A percentile compares a stretch with the other conserved stretches of the same genome.
phyloP scores from a whole-genome alignment of 73 alveolate species.

The Paramecium octaurelia region DNA sequence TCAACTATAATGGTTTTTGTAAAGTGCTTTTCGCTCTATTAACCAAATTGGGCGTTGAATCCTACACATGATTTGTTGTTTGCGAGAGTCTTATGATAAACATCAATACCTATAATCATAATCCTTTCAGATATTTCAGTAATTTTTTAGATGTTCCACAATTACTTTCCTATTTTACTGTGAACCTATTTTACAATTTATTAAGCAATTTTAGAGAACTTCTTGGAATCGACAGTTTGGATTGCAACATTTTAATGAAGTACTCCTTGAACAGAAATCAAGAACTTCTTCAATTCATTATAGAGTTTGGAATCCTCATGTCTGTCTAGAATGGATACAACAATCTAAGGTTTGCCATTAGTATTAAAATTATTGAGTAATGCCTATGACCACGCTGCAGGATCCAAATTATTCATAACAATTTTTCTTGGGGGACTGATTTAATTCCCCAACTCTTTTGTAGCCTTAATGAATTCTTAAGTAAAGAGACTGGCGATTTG shows the following conservation, averaged over 20 bases:
- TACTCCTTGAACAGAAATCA: background rate
- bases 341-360: background rate
- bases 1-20: constrained; percentile 39
- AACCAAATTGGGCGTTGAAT: constrained; percentile 61
- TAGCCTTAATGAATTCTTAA: background rate
- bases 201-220: background rate
- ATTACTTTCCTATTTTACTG: background rate
- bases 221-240: background rate
- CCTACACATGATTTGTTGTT: constrained; percentile 47
- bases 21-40: constrained; percentile 51
- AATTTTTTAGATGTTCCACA: background rate
- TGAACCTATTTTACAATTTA: background rate
- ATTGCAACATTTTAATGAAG: background rate
- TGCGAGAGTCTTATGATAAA: constrained; percentile 43
- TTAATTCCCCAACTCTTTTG: background rate
- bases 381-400: background rate
- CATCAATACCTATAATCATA: constrained; percentile 67
- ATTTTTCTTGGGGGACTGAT: background rate
- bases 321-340: background rate
- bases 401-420: background rate
- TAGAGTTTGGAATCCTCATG: background rate
- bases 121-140: constrained; percentile 42
- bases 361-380: background rate
- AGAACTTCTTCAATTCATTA: background rate
- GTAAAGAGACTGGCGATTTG: background rate